phyloP scores from a whole-genome alignment of 331 rosid species.

The Quercus lobata region DNA sequence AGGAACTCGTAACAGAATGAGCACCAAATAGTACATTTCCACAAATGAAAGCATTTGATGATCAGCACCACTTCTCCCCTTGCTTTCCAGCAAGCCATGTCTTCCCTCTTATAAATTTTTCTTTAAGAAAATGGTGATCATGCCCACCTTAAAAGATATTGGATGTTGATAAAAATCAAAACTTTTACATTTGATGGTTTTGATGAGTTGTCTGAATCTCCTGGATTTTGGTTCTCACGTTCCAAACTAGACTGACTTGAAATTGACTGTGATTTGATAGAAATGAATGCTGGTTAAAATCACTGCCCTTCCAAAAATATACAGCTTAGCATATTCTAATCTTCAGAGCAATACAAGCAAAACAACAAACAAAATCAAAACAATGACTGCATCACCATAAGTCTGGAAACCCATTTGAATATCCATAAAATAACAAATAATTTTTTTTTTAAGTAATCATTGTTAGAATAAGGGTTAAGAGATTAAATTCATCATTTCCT shows the following conservation, averaged over 20 bases:
- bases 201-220: constrained; percentile 23
- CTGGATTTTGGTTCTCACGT: constrained; percentile 22
- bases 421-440: background rate
- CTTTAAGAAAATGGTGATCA: background rate
- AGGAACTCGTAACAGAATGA: background rate
- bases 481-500: no score
- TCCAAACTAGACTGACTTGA: constrained; percentile 40
- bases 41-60: background rate
- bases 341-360: background rate
- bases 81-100: background rate
- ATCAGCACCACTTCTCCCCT: background rate
- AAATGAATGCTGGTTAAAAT: background rate
- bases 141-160: background rate
- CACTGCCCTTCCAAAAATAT: background rate
- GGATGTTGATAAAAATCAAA: background rate
- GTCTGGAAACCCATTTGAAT: background rate
- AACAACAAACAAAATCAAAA: background rate
- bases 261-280: constrained; percentile 21
- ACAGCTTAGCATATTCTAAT: background rate
- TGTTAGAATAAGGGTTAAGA: no score
- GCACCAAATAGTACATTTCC: background rate
- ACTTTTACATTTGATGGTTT: constrained; percentile 30
- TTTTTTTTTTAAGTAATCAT: background rate
- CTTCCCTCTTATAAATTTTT: background rate
- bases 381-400: background rate